Evolutionary conservation across 441 rosid genomes (phyloP), one percentile per base, ranked within the genome.

Genomic region (Bruguiera hainesii): DNA sequence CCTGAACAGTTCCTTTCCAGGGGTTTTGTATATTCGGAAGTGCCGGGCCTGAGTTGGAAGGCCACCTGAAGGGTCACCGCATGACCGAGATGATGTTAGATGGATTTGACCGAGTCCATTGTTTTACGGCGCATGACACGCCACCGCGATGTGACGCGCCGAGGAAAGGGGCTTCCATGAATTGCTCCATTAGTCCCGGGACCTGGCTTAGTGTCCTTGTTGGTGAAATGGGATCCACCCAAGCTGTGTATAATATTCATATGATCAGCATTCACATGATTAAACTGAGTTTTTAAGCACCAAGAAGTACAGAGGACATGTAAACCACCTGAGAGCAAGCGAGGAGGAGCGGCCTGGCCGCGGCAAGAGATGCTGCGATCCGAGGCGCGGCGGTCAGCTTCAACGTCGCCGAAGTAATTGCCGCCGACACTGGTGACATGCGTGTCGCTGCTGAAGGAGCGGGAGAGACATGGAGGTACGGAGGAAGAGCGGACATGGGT

Each of bases 141-240:
- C 82, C 71, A 0, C 75, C 37, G 7, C 37, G 37, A 33, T 7
- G 64, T 0, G 84, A 72, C 15, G 46, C 30, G 8, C 82, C 56
- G 20, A 76, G 19, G 61, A 80, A 50, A 2, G 98, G 95, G 31
- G 64, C 83, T 55, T 82, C 85, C 71, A 80, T 67, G 39, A 87
- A 19, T 7, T 70, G 87, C 66, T 87, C 88, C 88, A 88, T 70
- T 37, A 82, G 59, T 73, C 87, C 79, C 59, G 84, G 76, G 35
- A 89, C 81, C 51, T 87, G 91, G 70, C 84, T 79, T 16, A 87
- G 63, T 65, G 83, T 87, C 73, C 88, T 81, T 0, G 84, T 76
- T 2, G 91, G 85, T 3, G 78, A 81, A 8, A 92, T 81, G 0
- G 90, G 93, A 57, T 82, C 89, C 37, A 33, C 37, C 37, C 37